Base-by-base conservation (phyloP, 306 rosid genomes). In the Clitoria ternatea region DNA sequence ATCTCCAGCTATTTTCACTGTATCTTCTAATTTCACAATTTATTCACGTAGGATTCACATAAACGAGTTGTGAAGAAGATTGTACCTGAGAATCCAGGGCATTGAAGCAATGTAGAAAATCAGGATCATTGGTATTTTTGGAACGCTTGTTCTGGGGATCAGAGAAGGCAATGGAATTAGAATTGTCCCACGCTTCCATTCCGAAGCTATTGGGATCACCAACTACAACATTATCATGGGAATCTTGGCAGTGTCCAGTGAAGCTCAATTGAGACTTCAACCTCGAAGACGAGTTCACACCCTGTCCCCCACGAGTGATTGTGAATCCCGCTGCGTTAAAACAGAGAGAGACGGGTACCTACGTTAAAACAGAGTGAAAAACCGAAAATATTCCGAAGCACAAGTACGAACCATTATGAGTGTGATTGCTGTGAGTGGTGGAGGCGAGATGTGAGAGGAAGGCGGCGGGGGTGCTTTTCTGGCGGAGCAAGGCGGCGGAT, bases 401-500 rank as follows among this genome's bases (percentile, higher is more conserved):
- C n/a, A n/a, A n/a, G n/a, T n/a, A n/a, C n/a, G n/a, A 6, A 3
- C 69, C n/a, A 32, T 47, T 35, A 11, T 60, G 77, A 12, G 26
- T 49, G 56, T 20, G 56, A 3, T 0, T 37, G 33, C 1, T 12
- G 6, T 1, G 14, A 3, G 48, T 2, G 33, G 78, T 40, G 20
- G 57, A 12, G 24, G 82, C 48, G 67, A 87, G 84, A 19, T 90
- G 89, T 79, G 82, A 60, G 55, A 87, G 82, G 67, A 94, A 89
- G 13, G 92, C 97, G 14, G 99, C 92, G 12, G 99, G 99, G 3
- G 99, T 89, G 83, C 99, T 94, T 70, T 82, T 83, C 89, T 94
- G 99, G 23, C 98, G 90, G 33, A 89, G 74, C 83, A 92, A 67
- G 62, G 86, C 68, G 2, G 87, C 68, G 2, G 87, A 80, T 39